These are phyloP conservation scores for Candida glaebosa DNA, from an alignment of 805 yeast genomes.

Conservation along the genomic window DNA sequence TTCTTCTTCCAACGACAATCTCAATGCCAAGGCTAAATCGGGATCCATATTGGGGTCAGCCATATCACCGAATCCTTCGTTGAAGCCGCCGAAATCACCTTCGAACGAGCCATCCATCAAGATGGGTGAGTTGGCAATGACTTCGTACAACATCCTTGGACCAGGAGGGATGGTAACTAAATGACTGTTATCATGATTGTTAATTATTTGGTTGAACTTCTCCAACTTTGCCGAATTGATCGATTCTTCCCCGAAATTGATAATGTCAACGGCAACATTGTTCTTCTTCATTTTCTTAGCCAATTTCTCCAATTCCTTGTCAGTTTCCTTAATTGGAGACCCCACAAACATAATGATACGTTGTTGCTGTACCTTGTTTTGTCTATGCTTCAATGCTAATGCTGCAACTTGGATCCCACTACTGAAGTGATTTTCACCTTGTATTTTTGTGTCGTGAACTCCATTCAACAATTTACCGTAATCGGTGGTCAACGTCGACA, in stretches of 20 bases:
- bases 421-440: constrained; percentile 63
- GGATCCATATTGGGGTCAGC: constrained; percentile 91
- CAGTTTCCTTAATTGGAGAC: constrained; percentile 69
- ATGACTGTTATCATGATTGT: constrained; percentile 75
- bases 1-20: constrained; percentile 93
- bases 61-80: constrained; percentile 38
- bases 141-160: constrained; percentile 78
- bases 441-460: constrained; percentile 70
- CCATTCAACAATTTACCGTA: constrained; percentile 84
- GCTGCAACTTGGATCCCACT: constrained; percentile 90
- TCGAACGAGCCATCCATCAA: constrained; percentile 63
- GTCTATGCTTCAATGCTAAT: constrained; percentile 92
- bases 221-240: constrained; percentile 75
- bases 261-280: constrained; percentile 81
- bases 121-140: constrained; percentile 71
- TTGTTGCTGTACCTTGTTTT: constrained; percentile 87
- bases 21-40: constrained; percentile 91
- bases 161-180: constrained; percentile 87
- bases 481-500: constrained; percentile 83
- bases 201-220: constrained; percentile 69
- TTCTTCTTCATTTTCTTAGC: constrained; percentile 94
- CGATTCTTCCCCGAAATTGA: constrained; percentile 88
- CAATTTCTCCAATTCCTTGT: constrained; percentile 70
- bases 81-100: constrained; percentile 45
- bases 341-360: constrained; percentile 89